Conservation (phyloP, 192 early-diverging fungal species). For the Backusella parvicylindrica region DNA sequence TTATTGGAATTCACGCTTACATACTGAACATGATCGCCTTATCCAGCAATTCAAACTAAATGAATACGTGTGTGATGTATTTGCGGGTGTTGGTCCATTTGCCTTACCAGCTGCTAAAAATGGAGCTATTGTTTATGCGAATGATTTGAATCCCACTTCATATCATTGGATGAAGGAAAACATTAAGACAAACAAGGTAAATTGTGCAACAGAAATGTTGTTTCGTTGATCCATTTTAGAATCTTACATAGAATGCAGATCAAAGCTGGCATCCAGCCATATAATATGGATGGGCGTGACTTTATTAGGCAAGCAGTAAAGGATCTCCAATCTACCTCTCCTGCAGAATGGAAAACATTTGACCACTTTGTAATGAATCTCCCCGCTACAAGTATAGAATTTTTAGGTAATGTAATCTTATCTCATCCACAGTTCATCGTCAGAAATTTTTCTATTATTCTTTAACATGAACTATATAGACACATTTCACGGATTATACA, state of each 20-base stretch:
- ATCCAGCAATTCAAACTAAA: conserved; percentile 68
- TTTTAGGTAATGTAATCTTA: conserved; percentile 83
- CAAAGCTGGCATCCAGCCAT: conserved; percentile 36
- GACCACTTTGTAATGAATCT: conserved; percentile 99
- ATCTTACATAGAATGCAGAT: not conserved
- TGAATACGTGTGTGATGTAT: conserved; percentile 87
- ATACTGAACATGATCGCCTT: conserved; percentile 90
- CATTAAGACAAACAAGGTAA: conserved; percentile 79
- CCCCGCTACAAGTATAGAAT: conserved; percentile 94
- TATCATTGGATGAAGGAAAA: conserved; percentile 80
- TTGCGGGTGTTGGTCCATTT: conserved; percentile 97
- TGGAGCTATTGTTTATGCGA: conserved; percentile 86
- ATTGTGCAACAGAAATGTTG: not conserved
- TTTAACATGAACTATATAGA: conserved; percentile 44
- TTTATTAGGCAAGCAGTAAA: conserved; percentile 80
- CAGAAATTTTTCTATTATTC: not conserved
- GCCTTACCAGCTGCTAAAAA: conserved; percentile 88
- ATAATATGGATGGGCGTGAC: conserved; percentile 87
- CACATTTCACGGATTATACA: conserved; percentile 71
- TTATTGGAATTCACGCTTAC: conserved; percentile 99
- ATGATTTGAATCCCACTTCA: conserved; percentile 94
- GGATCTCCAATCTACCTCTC: conserved; percentile 50
- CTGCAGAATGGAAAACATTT: conserved; percentile 60
- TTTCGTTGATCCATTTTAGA: too few relatives aligned
- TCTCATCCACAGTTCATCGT: not conserved